Conservation (phyloP, 371 early-diverging fungal genomes). For the Lichtheimia corymbifera region DNA sequence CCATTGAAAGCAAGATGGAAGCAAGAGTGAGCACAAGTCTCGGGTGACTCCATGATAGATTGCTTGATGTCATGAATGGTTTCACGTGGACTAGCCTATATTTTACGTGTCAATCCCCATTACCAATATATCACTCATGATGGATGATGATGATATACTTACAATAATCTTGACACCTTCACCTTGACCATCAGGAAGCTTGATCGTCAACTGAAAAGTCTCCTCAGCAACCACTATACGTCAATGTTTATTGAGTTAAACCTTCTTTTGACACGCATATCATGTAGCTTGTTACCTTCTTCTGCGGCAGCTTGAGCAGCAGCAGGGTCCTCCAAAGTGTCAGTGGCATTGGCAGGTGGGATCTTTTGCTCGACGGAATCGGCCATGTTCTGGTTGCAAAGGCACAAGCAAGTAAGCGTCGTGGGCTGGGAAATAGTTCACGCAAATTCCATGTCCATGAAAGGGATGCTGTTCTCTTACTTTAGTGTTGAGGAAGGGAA, state of each 20-base stretch:
- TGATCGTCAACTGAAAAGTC: constrained; percentile 60
- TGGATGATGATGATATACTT: constrained; percentile 14
- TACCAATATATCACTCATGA: not conserved
- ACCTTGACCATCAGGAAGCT: constrained; percentile 55
- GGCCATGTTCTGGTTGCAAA: constrained; percentile 13
- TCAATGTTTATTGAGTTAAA: not conserved
- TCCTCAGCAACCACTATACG: constrained; percentile 48
- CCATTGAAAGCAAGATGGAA: constrained; percentile 82
- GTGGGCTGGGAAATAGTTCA: no score
- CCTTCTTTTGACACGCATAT: not conserved
- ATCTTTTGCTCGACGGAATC: constrained; percentile 21
- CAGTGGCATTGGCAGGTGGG: constrained; percentile 10
- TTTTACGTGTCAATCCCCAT: not conserved
- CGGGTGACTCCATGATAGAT: constrained; percentile 83
- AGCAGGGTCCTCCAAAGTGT: constrained; percentile 13
- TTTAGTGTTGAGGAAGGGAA: no score
- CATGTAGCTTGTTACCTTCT: constrained; percentile 9
- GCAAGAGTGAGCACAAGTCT: constrained; percentile 86
- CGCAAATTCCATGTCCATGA: no score
- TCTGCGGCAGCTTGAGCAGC: constrained; percentile 13
- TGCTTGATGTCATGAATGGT: constrained; percentile 87
- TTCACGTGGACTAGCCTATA: constrained; percentile 71
- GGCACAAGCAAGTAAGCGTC: no score
- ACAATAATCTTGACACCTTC: constrained; percentile 56
- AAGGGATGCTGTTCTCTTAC: no score